phyloP scores from a whole-genome alignment of 768 basidiomycete genomes.

The Russula sp. region DNA sequence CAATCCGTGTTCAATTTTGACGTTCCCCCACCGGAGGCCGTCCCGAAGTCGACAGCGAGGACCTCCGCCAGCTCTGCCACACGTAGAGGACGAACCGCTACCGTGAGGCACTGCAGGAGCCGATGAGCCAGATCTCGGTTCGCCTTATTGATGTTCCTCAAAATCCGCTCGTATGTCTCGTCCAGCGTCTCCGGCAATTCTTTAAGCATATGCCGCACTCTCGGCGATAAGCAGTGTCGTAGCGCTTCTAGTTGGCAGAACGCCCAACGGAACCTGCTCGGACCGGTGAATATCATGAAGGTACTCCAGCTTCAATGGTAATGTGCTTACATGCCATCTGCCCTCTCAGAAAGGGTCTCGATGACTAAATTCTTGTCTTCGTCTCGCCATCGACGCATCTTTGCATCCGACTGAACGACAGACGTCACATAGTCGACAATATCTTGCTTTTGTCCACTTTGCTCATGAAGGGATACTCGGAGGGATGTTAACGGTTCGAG shows the following conservation, averaged over 20 bases:
- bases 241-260: constrained; percentile 6
- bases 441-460: constrained; percentile 6
- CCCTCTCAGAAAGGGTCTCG: constrained; percentile 1
- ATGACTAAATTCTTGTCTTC: neutral
- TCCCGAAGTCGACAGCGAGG: constrained; percentile 2
- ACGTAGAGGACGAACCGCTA: constrained; percentile 1
- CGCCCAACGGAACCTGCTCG: neutral
- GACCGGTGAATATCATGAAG: neutral
- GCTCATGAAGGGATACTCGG: neutral
- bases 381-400: neutral
- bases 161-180: constrained; percentile 6
- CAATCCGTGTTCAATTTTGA: constrained; percentile 5
- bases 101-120: constrained; percentile 1
- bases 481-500: neutral
- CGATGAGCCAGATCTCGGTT: neutral
- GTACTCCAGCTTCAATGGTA: too few species aligned
- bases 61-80: neutral
- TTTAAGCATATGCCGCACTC: neutral
- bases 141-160: constrained; percentile 5
- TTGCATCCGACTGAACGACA: neutral
- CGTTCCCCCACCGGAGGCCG: neutral
- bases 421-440: neutral
- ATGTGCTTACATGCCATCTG: neutral
- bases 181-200: neutral
- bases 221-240: neutral